These are phyloP conservation scores for Orbilia oligospora DNA, from an alignment of 2,329 filamentous ascomycete genomes.

Conservation along the genomic window DNA sequence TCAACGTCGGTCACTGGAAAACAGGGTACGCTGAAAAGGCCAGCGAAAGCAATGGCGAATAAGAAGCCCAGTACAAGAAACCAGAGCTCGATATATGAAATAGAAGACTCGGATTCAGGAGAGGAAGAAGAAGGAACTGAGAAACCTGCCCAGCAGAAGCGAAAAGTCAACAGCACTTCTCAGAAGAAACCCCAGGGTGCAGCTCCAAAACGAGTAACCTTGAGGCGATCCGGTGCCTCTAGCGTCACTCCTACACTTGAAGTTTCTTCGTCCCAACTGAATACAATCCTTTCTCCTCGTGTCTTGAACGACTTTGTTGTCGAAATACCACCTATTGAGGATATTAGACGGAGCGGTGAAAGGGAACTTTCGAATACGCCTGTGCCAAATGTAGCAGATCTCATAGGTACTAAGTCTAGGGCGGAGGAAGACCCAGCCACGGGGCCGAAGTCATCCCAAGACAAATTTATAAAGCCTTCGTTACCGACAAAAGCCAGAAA, in stretches of 20 bases:
- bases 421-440: slow-evolving; percentile 3
- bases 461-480: slow-evolving; percentile 17
- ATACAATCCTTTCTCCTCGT: not conserved
- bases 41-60: slow-evolving; percentile 15
- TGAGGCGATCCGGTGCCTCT: slow-evolving; percentile 12
- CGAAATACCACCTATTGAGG: slow-evolving; percentile 46
- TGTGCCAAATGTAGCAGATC: slow-evolving; percentile 36
- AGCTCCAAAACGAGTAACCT: not conserved
- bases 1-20: not conserved
- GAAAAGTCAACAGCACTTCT: not conserved
- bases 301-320: slow-evolving; percentile 40
- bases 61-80: slow-evolving; percentile 30
- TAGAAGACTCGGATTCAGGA: slow-evolving; percentile 12
- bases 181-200: slow-evolving; percentile 20
- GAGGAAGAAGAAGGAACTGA: slow-evolving; percentile 12
- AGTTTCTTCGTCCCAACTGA: slow-evolving; percentile 33
- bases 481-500: slow-evolving; percentile 6
- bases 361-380: slow-evolving; percentile 16
- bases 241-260: slow-evolving; percentile 39
- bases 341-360: slow-evolving; percentile 16
- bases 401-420: slow-evolving; percentile 32
- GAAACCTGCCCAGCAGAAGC: slow-evolving; percentile 12
- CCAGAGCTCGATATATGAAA: slow-evolving; percentile 31
- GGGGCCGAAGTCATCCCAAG: slow-evolving; percentile 4
- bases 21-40: slow-evolving; percentile 40